A percentile compares a stretch with the other conserved stretches of the same genome.
phyloP scores from a whole-genome alignment of 2,329 filamentous ascomycete genomes.

The Hirsutella thompsonii region DNA sequence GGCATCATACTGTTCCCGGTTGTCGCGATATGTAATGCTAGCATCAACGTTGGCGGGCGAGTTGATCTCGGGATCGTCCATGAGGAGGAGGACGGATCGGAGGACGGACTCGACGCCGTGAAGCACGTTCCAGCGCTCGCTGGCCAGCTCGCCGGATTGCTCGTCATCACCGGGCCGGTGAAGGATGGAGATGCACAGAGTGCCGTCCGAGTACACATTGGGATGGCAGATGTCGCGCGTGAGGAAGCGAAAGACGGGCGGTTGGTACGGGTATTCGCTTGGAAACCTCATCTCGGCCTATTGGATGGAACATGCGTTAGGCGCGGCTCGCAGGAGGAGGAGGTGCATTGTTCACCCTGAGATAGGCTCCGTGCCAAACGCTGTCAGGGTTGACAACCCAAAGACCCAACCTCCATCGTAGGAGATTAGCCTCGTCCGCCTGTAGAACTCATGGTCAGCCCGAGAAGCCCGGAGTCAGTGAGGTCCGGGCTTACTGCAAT shows the following conservation, averaged over 20 bases:
- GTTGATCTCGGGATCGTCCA: slow-evolving; percentile 88
- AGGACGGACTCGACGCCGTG: slow-evolving; percentile 92
- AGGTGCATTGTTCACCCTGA: slow-evolving; percentile 40
- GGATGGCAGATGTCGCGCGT: slow-evolving; percentile 70
- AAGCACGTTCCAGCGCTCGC: slow-evolving; percentile 87
- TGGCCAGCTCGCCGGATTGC: slow-evolving; percentile 80
- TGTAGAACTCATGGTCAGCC: slow-evolving; percentile 19
- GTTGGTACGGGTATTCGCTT: slow-evolving; percentile 77
- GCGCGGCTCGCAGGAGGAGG: background rate
- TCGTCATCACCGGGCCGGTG: slow-evolving; percentile 85
- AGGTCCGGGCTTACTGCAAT: slow-evolving; percentile 51
- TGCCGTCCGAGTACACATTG: slow-evolving; percentile 85
- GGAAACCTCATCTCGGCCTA: slow-evolving; percentile 78
- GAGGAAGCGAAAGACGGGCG: slow-evolving; percentile 78
- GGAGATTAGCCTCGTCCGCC: slow-evolving; percentile 70
- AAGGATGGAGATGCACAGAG: slow-evolving; percentile 91
- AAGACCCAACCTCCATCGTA: slow-evolving; percentile 76
- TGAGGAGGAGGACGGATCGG: slow-evolving; percentile 78
- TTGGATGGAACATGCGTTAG: background rate
- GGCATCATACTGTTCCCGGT: slow-evolving; percentile 54
- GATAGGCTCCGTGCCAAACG: slow-evolving; percentile 84
- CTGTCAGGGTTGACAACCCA: slow-evolving; percentile 91
- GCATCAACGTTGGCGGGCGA: slow-evolving; percentile 94
- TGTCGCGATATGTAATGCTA: slow-evolving; percentile 69
- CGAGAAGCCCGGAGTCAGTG: background rate